These are phyloP conservation scores for Candolleomyces eurysporus DNA, from an alignment of 768 basidiomycete species.

Conservation along the genomic window DNA sequence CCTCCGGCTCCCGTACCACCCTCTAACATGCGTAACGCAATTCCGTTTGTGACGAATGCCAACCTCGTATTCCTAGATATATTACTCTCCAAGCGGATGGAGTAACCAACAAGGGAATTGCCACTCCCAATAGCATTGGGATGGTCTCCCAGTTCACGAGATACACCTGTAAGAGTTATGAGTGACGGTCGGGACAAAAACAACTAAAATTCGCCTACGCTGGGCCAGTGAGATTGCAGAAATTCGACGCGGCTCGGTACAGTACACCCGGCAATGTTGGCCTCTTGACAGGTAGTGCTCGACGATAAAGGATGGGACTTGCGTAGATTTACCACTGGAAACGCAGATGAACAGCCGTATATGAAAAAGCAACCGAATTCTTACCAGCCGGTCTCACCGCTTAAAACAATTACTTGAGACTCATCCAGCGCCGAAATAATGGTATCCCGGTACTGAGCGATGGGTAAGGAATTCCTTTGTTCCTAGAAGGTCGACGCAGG, in stretches of 20 bases:
- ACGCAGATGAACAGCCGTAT: slow-evolving; percentile 2
- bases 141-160: slow-evolving; percentile 86
- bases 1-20: slow-evolving; percentile 67
- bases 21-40: slow-evolving; percentile 97
- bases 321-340: slow-evolving; percentile 91
- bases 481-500: slow-evolving; percentile 36
- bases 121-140: slow-evolving; percentile 73
- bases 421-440: slow-evolving; percentile 69
- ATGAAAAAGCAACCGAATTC: slow-evolving; percentile 9
- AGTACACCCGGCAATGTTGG: slow-evolving; percentile 84
- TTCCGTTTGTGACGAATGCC: slow-evolving; percentile 90
- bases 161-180: slow-evolving; percentile 51
- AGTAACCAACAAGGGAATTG: slow-evolving; percentile 87
- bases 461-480: slow-evolving; percentile 79
- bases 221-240: slow-evolving; percentile 95
- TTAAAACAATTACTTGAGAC: slow-evolving; percentile 85
- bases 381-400: slow-evolving; percentile 45
- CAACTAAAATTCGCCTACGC: slow-evolving; percentile 35
- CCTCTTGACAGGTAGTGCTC: slow-evolving; percentile 85
- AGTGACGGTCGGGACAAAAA: slow-evolving; percentile 3
- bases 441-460: slow-evolving; percentile 74
- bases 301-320: slow-evolving; percentile 90
- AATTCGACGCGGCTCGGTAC: slow-evolving; percentile 94
- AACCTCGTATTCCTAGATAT: slow-evolving; percentile 75
- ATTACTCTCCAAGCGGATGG: slow-evolving; percentile 89